phyloP scores from a whole-genome alignment of 2,329 filamentous ascomycete species.

The Chrysosporium queenslandicum region DNA sequence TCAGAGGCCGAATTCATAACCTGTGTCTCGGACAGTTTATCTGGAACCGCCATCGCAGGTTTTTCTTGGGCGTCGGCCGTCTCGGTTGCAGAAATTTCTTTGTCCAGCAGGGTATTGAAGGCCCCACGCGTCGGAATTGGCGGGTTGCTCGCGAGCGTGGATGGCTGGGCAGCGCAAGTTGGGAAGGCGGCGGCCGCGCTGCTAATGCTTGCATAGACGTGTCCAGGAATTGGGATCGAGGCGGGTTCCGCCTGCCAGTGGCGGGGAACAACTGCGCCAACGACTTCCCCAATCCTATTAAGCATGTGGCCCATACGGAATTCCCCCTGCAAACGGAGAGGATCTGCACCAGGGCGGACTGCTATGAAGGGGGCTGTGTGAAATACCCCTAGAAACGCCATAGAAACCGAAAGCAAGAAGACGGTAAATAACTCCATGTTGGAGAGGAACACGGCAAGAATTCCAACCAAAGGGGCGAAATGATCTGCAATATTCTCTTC shows the following conservation, averaged over 20 bases:
- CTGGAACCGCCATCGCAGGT: background rate
- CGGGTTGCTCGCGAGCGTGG: background rate
- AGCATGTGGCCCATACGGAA: constrained; percentile 9
- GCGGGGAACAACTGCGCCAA: background rate
- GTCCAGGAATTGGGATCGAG: background rate
- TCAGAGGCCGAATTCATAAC: background rate
- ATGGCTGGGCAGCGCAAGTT: background rate
- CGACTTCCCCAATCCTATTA: background rate
- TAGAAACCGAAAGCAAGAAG: constrained; percentile 15
- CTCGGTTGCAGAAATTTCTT: background rate
- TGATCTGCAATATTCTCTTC: background rate
- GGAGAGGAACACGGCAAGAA: background rate
- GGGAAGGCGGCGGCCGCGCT: background rate
- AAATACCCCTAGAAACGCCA: constrained; percentile 19
- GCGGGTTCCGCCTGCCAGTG: background rate
- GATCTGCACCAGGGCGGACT: constrained; percentile 7
- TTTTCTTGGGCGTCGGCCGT: background rate
- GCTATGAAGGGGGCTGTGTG: constrained; percentile 10
- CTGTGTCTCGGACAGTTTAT: background rate
- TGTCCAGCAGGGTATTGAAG: too few species aligned
- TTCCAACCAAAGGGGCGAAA: background rate
- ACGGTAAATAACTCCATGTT: constrained; percentile 19
- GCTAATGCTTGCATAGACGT: background rate
- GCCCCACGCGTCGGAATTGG: background rate
- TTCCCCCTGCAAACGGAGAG: constrained; percentile 10